These are phyloP conservation scores for Cordia subcordata DNA, from an alignment of 257 asterid genomes.

Conservation along the genomic window DNA sequence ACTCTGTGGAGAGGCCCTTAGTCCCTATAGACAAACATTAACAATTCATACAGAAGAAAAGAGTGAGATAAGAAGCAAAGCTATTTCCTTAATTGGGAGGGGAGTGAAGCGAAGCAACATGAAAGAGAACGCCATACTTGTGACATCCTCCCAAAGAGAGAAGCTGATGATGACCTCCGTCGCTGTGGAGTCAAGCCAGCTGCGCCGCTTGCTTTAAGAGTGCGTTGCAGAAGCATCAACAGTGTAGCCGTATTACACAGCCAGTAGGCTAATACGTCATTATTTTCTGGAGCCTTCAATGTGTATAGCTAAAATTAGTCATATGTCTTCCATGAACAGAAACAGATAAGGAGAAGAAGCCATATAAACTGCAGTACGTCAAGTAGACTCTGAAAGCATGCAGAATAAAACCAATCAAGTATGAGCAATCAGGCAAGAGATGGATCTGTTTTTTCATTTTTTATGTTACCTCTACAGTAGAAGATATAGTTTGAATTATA, in stretches of 20 bases:
- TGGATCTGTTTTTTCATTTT: constrained; percentile 1
- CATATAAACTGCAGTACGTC: not conserved
- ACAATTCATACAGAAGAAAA: constrained; percentile 12
- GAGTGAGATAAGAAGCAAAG: constrained; percentile 15
- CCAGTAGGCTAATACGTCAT: constrained; percentile 89
- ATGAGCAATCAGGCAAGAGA: constrained; percentile 1
- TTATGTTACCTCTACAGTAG: constrained; percentile 70
- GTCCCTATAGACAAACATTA: constrained; percentile 46
- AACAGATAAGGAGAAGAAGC: not conserved
- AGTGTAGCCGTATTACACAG: constrained; percentile 86
- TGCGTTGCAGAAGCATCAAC: constrained; percentile 96
- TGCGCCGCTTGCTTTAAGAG: constrained; percentile 96
- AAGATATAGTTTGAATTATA: constrained; percentile 77
- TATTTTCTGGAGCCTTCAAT: constrained; percentile 73
- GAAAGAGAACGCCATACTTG: constrained; percentile 47
- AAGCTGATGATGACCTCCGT: constrained; percentile 90
- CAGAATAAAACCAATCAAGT: not conserved
- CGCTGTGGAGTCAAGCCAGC: constrained; percentile 94
- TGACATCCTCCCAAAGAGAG: constrained; percentile 98
- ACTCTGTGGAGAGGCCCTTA: constrained; percentile 92
- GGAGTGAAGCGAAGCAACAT: constrained; percentile 21
- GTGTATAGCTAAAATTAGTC: constrained; percentile 21
- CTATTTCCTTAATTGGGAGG: constrained; percentile 9
- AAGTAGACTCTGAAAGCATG: not conserved
- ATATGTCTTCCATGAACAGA: not conserved